Evolutionary conservation across 1,284 basidiomycete species (phyloP).

Genomic region (Puccinia polysora): DNA sequence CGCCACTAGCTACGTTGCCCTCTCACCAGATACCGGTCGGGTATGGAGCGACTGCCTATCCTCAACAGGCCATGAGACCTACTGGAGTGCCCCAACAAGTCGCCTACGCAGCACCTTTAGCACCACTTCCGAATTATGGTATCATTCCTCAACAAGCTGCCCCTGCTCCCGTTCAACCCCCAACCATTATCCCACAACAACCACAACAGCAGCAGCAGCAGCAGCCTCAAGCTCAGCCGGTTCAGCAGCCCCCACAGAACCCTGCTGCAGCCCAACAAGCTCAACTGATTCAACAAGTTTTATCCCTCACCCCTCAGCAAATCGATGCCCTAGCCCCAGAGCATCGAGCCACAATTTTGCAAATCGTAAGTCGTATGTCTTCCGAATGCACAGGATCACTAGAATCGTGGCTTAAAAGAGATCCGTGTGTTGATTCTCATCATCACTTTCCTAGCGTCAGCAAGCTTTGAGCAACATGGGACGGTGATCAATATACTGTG

Average conservation of each 20-base stretch:
- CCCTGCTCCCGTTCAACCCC: slow-evolving; percentile 18
- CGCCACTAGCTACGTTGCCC: slow-evolving; percentile 20
- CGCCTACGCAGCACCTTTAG: slow-evolving; percentile 5
- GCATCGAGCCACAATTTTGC: slow-evolving; percentile 78
- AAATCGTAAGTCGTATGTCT: slow-evolving; percentile 55
- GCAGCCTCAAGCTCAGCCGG: no score
- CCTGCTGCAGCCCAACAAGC: slow-evolving; percentile 31
- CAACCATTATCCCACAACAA: slow-evolving; percentile 20
- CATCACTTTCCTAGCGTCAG: slow-evolving; percentile 9
- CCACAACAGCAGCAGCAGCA: slow-evolving; percentile 22
- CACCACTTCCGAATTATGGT: slow-evolving; percentile 31
- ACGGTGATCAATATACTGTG: slow-evolving; percentile 1
- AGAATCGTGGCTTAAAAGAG: no score
- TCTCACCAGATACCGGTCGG: slow-evolving; percentile 16
- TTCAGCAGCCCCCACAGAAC: slow-evolving; percentile 1
- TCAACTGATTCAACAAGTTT: slow-evolving; percentile 62
- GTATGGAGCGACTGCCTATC: slow-evolving; percentile 13
- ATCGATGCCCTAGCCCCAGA: slow-evolving; percentile 75
- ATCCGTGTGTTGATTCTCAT: background rate
- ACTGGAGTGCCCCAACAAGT: slow-evolving; percentile 15
- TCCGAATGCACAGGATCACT: background rate
- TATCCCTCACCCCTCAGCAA: slow-evolving; percentile 78
- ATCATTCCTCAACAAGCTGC: slow-evolving; percentile 34
- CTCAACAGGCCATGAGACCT: slow-evolving; percentile 20
- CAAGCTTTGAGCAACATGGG: slow-evolving; percentile 36